Evolutionary conservation across 2,329 filamentous ascomycete genomes (phyloP), one percentile per base, ranked within the genome.

Genomic region (Neobulgaria alba): DNA sequence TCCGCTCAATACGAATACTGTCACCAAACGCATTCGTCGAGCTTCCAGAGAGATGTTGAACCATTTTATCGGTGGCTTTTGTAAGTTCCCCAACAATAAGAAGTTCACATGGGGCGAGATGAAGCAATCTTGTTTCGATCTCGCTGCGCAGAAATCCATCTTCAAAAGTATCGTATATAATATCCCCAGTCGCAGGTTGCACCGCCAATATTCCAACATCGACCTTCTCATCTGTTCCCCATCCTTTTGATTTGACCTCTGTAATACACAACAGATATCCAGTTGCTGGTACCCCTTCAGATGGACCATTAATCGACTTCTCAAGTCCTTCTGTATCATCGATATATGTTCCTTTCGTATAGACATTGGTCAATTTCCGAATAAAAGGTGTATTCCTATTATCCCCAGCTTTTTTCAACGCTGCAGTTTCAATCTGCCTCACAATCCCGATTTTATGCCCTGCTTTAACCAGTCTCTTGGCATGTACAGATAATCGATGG

Each of bases 61-160:
- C 74, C 18, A 98, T 74, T 63, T 96, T 96, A 30, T 96, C 87
- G 0, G 89, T 95, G 1, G 87, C 85, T 54, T 83, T 88, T 1
- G 89, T 92, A 10, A 96, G 73, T 10, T 92, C 79, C 10, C 92
- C 92, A 1, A 98, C 86, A 33, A 98, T 83, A 21, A 98, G 71
- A 47, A 98, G 87, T 61, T 98, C 92, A 63, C 89, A 95, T 0
- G 92, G 92, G 0, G 90, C 87, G 50, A 98, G 94, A 60, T 98
- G 92, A 20, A 98, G 68, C 18, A 98, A 67, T n/a, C 92, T 72
- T 0, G 92, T 98, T 65, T 98, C 92, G 23, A 98, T 84, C 60
- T 98, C 92, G 55, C 82, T 88, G 36, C 92, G 75, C 90, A 98
- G 95, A 64, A 96, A 96, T 2, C 90, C 88, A 57, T 98, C 92